Percentiles rank a stretch among this genome's conserved stretches.
Evolutionary conservation across 1,139 yeast genomes (phyloP).

Genomic region (Taphrina betulina): DNA sequence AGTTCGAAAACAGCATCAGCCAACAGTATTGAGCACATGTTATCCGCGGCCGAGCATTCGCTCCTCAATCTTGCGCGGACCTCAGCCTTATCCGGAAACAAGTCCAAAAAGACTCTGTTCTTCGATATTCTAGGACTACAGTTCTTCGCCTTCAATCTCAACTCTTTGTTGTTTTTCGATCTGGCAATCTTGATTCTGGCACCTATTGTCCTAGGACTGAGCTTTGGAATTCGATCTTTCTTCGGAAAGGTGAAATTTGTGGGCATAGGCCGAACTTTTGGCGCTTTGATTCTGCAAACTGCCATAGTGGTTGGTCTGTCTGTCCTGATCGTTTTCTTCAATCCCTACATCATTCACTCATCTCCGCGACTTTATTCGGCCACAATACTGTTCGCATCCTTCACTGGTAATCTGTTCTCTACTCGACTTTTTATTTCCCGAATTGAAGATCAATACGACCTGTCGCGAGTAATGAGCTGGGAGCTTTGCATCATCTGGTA

Average conservation of each 20-base stretch:
- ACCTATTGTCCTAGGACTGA: slow-evolving; percentile 36
- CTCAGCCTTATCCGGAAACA: slow-evolving; percentile 28
- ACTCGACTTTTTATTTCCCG: slow-evolving; percentile 27
- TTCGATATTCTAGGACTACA: slow-evolving; percentile 33
- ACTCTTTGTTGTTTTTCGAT: slow-evolving; percentile 35
- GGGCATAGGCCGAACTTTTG: slow-evolving; percentile 37
- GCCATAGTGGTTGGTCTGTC: slow-evolving; percentile 38
- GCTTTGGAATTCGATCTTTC: slow-evolving; percentile 40
- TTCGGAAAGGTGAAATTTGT: slow-evolving; percentile 41
- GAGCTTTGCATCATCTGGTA: slow-evolving; percentile 33
- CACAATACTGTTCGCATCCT: slow-evolving; percentile 36
- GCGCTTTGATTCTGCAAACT: slow-evolving; percentile 32
- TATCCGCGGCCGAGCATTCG: slow-evolving; percentile 37
- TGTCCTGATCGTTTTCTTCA: slow-evolving; percentile 35
- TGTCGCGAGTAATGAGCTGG: slow-evolving; percentile 32
- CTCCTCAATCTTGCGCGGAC: slow-evolving; percentile 38
- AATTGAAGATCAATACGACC: slow-evolving; percentile 25
- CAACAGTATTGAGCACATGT: slow-evolving; percentile 39
- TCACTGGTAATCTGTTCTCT: slow-evolving; percentile 34
- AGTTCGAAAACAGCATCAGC: slow-evolving; percentile 60
- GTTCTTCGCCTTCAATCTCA: slow-evolving; percentile 33
- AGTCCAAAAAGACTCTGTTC: slow-evolving; percentile 37
- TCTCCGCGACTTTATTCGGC: slow-evolving; percentile 37
- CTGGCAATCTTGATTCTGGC: slow-evolving; percentile 38
- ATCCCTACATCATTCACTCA: slow-evolving; percentile 38